Percentiles rank a stretch among this genome's conserved stretches.
Evolutionary conservation across 78 protist species (phyloP).

Genomic region (Protostelium mycophagum): DNA sequence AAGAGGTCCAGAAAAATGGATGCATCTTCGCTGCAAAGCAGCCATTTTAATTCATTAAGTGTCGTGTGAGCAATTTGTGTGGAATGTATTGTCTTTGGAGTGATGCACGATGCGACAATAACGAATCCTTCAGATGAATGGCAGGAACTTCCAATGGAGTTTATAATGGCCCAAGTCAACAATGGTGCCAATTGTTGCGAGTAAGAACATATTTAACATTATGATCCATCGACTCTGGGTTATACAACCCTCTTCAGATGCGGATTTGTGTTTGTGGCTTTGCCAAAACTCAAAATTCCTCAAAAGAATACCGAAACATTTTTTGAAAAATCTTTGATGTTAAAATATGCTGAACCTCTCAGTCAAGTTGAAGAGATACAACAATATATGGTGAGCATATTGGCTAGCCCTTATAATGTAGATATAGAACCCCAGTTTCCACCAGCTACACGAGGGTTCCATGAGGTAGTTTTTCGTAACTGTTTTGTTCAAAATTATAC

Average conservation of each 20-base stretch:
- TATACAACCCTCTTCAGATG: no score
- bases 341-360: neutral
- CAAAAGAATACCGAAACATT: no score
- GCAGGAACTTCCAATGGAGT: neutral
- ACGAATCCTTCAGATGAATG: neutral
- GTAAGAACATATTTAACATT: neutral
- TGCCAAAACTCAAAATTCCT: no score
- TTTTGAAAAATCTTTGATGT: no score
- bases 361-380: neutral
- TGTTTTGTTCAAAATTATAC: no score
- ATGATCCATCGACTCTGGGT: no score
- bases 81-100: neutral
- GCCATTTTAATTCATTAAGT: no score
- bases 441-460: neutral
- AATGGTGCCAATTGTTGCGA: neutral
- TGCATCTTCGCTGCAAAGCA: no score
- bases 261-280: no score
- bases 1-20: no score
- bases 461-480: neutral
- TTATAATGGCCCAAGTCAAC: neutral
- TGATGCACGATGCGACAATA: neutral
- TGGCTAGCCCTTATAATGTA: neutral
- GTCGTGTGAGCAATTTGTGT: no score
- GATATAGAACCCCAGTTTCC: neutral
- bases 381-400: neutral